Percentiles rank a stretch among this genome's conserved stretches.
phyloP scores from a whole-genome alignment of 305 asterid genomes.

The Fraxinus sp. region DNA sequence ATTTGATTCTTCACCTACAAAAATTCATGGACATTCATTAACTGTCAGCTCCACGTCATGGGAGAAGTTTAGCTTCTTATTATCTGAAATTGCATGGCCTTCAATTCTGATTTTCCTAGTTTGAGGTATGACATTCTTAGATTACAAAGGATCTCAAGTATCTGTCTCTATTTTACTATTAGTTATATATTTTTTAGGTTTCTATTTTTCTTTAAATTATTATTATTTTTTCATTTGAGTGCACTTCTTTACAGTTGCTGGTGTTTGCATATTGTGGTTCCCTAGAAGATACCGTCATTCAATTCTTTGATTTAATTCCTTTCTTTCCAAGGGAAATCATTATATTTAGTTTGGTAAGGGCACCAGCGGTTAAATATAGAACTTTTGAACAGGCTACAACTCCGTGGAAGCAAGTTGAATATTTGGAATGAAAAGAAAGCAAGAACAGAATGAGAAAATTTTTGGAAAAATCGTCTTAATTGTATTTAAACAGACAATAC shows the following conservation, averaged over 20 bases:
- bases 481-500: not conserved
- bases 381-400: not conserved
- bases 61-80: constrained; percentile 65
- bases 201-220: no score
- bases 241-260: constrained; percentile 16
- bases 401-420: not conserved
- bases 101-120: constrained; percentile 69
- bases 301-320: not conserved
- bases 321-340: not conserved
- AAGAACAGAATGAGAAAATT: not conserved
- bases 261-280: constrained; percentile 1
- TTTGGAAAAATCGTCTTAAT: not conserved
- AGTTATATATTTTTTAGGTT: not conserved
- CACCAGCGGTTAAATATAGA: not conserved
- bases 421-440: not conserved
- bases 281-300: not conserved
- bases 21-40: constrained; percentile 34
- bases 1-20: constrained; percentile 39
- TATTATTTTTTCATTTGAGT: not conserved
- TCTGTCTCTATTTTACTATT: constrained; percentile 18
- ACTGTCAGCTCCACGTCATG: constrained; percentile 49
- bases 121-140: constrained; percentile 74
- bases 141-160: constrained; percentile 78
- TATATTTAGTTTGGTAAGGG: not conserved
- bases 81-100: constrained; percentile 80